A percentile compares a stretch with the other conserved stretches of the same genome.
These are phyloP conservation scores for Alnus glutinosa DNA, from an alignment of 306 rosid species.

Conservation along the genomic window DNA sequence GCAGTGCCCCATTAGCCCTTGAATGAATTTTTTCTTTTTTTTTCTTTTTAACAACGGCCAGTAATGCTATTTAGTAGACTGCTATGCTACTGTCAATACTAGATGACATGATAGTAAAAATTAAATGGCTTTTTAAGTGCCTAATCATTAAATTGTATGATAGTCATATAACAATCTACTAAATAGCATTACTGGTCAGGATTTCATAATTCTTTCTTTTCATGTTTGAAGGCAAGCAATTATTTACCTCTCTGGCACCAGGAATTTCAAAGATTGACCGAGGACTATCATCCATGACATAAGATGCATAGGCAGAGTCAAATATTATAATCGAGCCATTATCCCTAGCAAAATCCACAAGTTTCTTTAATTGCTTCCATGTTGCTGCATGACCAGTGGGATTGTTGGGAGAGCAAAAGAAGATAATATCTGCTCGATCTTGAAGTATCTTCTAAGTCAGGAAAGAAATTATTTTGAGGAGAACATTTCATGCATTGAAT, in stretches of 20 bases:
- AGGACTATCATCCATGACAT: slow-evolving; percentile 61
- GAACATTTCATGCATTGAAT: slow-evolving; percentile 71
- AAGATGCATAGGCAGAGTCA: slow-evolving; percentile 71
- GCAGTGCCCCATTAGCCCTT: no score
- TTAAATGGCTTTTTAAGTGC: no score
- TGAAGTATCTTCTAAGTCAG: slow-evolving; percentile 46
- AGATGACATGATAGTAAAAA: no score
- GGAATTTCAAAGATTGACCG: slow-evolving; percentile 67
- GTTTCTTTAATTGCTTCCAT: slow-evolving; percentile 53
- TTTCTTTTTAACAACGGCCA: no score
- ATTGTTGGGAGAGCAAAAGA: slow-evolving; percentile 87
- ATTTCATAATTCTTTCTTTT: background rate
- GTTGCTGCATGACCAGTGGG: slow-evolving; percentile 84
- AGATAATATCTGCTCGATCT: slow-evolving; percentile 58
- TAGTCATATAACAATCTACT: no score
- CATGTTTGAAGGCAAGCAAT: background rate
- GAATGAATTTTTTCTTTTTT: no score
- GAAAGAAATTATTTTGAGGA: slow-evolving; percentile 58
- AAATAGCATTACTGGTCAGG: background rate
- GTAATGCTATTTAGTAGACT: no score
- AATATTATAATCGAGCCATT: slow-evolving; percentile 71
- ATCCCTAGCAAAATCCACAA: slow-evolving; percentile 60
- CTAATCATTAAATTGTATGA: no score
- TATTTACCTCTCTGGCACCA: slow-evolving; percentile 63
- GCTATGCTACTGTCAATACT: no score